A percentile compares a stretch with the other conserved stretches of the same genome.
Conservation (phyloP, 192 early-diverging fungal species). For the Geranomyces variabilis region DNA sequence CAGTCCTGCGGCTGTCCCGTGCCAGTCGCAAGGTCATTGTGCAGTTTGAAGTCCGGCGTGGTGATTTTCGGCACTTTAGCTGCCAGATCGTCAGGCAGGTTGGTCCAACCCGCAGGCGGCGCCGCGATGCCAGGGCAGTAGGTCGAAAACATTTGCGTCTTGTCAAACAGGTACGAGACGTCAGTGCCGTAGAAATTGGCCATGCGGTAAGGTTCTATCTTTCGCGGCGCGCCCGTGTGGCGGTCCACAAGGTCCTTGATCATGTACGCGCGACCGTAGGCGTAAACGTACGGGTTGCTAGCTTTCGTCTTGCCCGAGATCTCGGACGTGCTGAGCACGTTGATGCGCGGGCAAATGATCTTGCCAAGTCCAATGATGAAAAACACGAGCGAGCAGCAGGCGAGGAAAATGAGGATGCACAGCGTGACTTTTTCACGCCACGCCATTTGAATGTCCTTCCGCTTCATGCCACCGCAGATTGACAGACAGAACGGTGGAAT, state of each 20-base stretch:
- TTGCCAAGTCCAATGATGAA: conserved; percentile 84
- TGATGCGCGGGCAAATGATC: conserved; percentile 80
- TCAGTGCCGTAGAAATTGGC: conserved; percentile 43
- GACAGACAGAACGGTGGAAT: conserved; percentile 64
- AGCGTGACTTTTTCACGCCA: conserved; percentile 89
- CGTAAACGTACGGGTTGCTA: conserved; percentile 49
- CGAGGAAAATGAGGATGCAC: conserved; percentile 78
- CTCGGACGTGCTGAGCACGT: conserved; percentile 51
- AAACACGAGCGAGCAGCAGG: conserved; percentile 80
- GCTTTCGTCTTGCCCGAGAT: conserved; percentile 26
- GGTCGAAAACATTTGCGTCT: conserved; percentile 31
- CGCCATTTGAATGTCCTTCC: conserved; percentile 90
- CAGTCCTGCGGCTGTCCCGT: conserved; percentile 39
- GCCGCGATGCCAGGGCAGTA: conserved; percentile 48
- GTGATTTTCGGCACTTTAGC: neutral
- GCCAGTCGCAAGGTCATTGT: conserved; percentile 23
- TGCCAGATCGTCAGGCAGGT: conserved; percentile 28
- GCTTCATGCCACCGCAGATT: conserved; percentile 72
- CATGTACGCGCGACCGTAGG: conserved; percentile 51
- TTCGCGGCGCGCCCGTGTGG: conserved; percentile 37
- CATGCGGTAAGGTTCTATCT: conserved; percentile 40
- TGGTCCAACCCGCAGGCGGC: conserved; percentile 45
- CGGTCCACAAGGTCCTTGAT: conserved; percentile 41
- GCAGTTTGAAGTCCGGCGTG: neutral
- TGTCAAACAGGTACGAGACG: conserved; percentile 52